Conservation (phyloP, 2,329 filamentous ascomycete species). For the Aspergillus quadricinctus region DNA sequence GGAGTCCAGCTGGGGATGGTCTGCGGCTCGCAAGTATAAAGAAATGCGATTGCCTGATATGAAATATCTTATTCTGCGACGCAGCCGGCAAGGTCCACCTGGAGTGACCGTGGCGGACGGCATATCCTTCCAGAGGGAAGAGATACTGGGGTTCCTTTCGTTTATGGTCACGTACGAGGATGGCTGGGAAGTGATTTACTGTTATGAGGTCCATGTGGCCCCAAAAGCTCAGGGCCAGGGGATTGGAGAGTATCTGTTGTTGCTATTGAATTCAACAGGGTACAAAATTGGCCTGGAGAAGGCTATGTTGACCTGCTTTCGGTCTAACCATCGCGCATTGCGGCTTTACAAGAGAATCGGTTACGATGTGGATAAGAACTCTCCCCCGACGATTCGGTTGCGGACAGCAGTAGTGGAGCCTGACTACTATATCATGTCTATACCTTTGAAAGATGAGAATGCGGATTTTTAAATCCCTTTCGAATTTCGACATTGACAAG, state of each 20-base stretch:
- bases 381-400: conserved; percentile 46
- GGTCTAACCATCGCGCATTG: conserved; percentile 45
- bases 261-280: conserved; percentile 46
- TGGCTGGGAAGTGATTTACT: conserved; percentile 54
- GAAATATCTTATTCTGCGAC: conserved; percentile 52
- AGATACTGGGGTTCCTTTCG: conserved; percentile 45
- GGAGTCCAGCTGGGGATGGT: conserved; percentile 52
- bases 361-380: conserved; percentile 50
- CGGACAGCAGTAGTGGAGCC: conserved; percentile 47
- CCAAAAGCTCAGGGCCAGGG: conserved; percentile 44
- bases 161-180: conserved; percentile 58
- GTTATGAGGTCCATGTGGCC: conserved; percentile 59
- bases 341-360: conserved; percentile 50
- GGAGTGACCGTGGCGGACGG: not conserved
- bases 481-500: conserved; percentile 2
- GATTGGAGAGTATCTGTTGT: conserved; percentile 50
- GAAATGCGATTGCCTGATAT: conserved; percentile 59
- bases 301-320: conserved; percentile 59
- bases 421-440: conserved; percentile 53
- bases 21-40: conserved; percentile 46
- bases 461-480: not conserved
- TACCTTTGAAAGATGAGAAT: conserved; percentile 26
- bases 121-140: not conserved
- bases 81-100: not conserved
- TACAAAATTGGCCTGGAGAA: conserved; percentile 47